Evolutionary conservation across 306 rosid genomes (phyloP), one percentile per base, ranked within the genome.

Genomic region (Fagus sylvatica): DNA sequence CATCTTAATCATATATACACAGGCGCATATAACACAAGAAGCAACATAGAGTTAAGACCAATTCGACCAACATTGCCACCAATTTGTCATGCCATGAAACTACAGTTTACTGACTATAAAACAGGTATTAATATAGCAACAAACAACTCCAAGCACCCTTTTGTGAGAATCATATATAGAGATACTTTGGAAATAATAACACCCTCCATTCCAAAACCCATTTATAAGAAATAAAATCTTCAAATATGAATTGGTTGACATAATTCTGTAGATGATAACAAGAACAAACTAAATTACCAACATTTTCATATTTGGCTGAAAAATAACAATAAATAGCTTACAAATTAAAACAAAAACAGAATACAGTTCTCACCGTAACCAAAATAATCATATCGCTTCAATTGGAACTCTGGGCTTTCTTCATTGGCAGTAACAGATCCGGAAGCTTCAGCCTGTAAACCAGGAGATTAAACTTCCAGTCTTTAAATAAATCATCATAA

Each of bases 331-430:
- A 34, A 15, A 1, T 62, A 62, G 69, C 11, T 34, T 34, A 16
- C 13, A 34, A 40, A 36, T 62, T 66, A 43, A 73, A 79, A 54
- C 75, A 71, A 6, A 64, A 64, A 66, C 28, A 78, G 46, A 68
- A 85, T 54, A 22, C 17, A 57, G 36, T 61, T 66, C 85, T 85
- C 76, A 89, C 93, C 91, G 77, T 90, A 81, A 77, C 97, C 98
- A 85, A 92, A 95, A 86, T 88, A 95, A 81, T 95, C 97, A 68
- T 78, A 89, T 80, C 87, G 87, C 78, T 85, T 88, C 81, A 95
- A 73, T 33, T 77, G 92, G 83, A 95, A 95, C 74, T 95, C 98
- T 0, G 86, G 87, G 56, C 84, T 86, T 65, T 86, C 91, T 39
- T 80, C 93, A 67, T 90, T 88, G n/a, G 84, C 76, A 64, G 67